Base-by-base conservation (phyloP, 2,329 filamentous ascomycete species). In the Sclerotinia nivalis region DNA sequence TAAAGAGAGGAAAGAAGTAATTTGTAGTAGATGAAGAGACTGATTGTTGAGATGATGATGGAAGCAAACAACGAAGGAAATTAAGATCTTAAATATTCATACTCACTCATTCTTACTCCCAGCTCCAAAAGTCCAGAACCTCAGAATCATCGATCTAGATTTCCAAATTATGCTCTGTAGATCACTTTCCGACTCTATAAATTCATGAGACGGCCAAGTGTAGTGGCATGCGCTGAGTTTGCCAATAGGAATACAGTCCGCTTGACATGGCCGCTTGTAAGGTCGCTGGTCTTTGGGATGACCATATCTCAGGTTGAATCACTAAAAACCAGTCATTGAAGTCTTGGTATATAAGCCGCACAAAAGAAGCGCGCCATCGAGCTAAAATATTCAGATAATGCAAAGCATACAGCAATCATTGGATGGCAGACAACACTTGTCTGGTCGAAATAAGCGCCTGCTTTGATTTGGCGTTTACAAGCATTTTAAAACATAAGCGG, bases 121-220 rank as follows among this genome's bases (percentile, higher is more conserved):
- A 40, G 34, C 59, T 49, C 70, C 61, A 66, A 74, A 43, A n/a
- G 61, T n/a, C 69, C 25, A 68, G 55, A 70, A 45, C 55, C 12
- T 37, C 50, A 49, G 37, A 28, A n/a, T 43, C 52, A 67, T 45
- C 71, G 64, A 72, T 69, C 56, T 45, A 45, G 25, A 72, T 52
- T 62, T n/a, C 50, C 49, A 70, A n/a, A 69, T 72, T 15, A 34
- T 68, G 54, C 49, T 45, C n/a, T 61, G 67, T 56, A 65, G 6
- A 69, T 34, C 47, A 52, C 28, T 20, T 22, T 37, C 68, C 74
- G 74, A 75, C 72, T 78, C 76, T 78, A 78, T 75, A 74, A 75
- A 75, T 77, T 75, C 69, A 74, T 77, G 77, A 77, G 75, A 78
- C 77, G 75, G 64, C 64, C 60, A 71, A 67, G 52, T 72, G 76